Evolutionary conservation across 2,329 filamentous ascomycete species (phyloP).

Genomic region (Penicillium sp.): DNA sequence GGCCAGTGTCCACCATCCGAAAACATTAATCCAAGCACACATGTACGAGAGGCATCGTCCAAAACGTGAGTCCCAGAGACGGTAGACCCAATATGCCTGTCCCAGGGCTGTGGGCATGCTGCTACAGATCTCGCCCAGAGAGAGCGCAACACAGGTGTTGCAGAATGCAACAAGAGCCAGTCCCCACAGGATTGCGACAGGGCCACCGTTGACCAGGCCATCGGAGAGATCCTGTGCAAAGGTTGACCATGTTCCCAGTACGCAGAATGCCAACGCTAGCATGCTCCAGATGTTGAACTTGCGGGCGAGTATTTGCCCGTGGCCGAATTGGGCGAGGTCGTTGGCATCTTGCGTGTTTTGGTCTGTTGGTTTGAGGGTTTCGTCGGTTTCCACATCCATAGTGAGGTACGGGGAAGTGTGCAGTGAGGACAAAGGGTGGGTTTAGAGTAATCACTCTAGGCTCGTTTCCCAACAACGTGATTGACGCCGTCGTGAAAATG

Average conservation of each 20-base stretch:
- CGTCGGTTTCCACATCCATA: slow-evolving; percentile 19
- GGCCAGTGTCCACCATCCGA: slow-evolving; percentile 57
- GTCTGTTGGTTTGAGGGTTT: slow-evolving; percentile 20
- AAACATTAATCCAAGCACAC: slow-evolving; percentile 59
- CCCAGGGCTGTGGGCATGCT: slow-evolving; percentile 59
- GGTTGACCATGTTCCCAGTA: slow-evolving; percentile 57
- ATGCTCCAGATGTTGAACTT: slow-evolving; percentile 57
- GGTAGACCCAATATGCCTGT: slow-evolving; percentile 57
- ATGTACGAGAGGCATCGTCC: slow-evolving; percentile 55
- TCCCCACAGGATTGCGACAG: slow-evolving; percentile 55
- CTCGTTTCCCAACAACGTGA: slow-evolving; percentile 10
- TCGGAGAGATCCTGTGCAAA: slow-evolving; percentile 53
- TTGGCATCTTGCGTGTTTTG: slow-evolving; percentile 39
- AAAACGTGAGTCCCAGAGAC: slow-evolving; percentile 36
- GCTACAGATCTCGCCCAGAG: slow-evolving; percentile 55
- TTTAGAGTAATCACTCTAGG: not conserved
- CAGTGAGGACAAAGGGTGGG: not conserved
- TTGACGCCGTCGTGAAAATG: not conserved
- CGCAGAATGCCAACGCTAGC: slow-evolving; percentile 56
- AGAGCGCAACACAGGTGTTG: slow-evolving; percentile 54
- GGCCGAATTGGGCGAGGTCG: slow-evolving; percentile 41
- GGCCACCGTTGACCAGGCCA: slow-evolving; percentile 53
- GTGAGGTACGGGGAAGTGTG: not conserved
- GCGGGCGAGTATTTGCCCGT: slow-evolving; percentile 41
- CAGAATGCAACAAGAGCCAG: slow-evolving; percentile 51